These are phyloP conservation scores for Zygnema cylindricum DNA, from an alignment of 139 green algal genomes.

Conservation along the genomic window DNA sequence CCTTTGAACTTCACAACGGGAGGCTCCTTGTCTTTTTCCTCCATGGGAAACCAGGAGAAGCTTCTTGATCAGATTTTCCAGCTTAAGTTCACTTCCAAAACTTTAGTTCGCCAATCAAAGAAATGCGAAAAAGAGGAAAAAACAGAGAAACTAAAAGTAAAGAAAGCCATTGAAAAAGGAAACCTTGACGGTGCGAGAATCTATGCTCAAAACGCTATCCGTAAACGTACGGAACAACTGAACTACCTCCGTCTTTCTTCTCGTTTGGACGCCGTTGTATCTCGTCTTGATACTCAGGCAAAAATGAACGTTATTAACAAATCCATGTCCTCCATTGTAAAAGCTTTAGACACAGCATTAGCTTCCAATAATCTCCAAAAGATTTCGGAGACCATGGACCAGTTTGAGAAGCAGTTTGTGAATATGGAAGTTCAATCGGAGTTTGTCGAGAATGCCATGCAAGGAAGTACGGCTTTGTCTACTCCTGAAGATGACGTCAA, in stretches of 20 bases:
- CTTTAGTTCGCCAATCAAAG: conserved; percentile 79
- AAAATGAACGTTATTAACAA: conserved; percentile 87
- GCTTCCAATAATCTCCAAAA: conserved; percentile 91
- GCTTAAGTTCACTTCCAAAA: conserved; percentile 93
- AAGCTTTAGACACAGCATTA: conserved; percentile 84
- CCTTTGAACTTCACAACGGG: too few relatives aligned
- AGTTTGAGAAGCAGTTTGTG: conserved; percentile 96
- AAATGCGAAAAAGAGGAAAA: conserved; percentile 98
- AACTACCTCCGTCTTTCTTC: conserved; percentile 94
- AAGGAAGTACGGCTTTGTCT: conserved; percentile 79
- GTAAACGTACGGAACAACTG: conserved; percentile 89
- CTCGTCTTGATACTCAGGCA: conserved; percentile 86
- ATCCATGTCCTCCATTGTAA: conserved; percentile 95
- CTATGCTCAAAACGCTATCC: conserved; percentile 91
- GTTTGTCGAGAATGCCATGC: conserved; percentile 91
- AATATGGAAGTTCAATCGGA: conserved; percentile 93
- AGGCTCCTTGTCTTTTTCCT: too few relatives aligned
- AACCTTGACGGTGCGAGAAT: conserved; percentile 91
- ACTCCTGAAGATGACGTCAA: conserved; percentile 96
- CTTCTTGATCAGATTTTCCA: conserved; percentile 90
- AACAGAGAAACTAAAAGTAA: conserved; percentile 88
- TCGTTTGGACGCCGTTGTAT: conserved; percentile 91
- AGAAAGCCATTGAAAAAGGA: conserved; percentile 98
- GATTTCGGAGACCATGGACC: conserved; percentile 84
- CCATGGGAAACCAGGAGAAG: conserved; percentile 64